Evolutionary conservation across 306 rosid species (phyloP), one percentile per base, ranked within the genome.

Genomic region (Sechiopsis laciniata): DNA sequence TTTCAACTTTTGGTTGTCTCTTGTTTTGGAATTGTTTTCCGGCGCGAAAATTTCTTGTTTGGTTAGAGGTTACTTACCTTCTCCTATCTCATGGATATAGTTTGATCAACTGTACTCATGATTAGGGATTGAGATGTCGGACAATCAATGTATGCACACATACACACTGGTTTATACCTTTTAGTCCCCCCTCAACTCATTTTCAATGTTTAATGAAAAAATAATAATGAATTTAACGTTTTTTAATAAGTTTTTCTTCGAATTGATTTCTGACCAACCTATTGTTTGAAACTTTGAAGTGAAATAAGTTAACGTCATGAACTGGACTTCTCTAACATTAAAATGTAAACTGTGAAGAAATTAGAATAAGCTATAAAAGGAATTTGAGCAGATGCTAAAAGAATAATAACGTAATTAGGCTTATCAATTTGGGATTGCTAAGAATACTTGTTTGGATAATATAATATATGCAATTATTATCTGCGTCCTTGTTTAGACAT

Each of bases 281-380:
- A 19, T 15, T n/a, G 21, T 40, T 40, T 64, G 51, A 58, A 58
- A 24, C 40, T 65, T 66, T 46, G 55, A 45, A 67, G 73, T 46
- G 9, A 11, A 46, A 20, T 67, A 67, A 46, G 55, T 46, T 65
- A 13, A 66, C 32, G 40, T 46, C 20, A 66, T 45, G 72, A 45
- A 66, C 3, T 45, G 54, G 54, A 12, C 4, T 37, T 37, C 45
- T 37, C 1, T 37, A 6, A 11, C 13, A 42, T 14, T 67, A 42
- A 46, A 45, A 46, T 11, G 8, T 46, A 46, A 46, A 12, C 12
- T 21, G 29, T 48, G 56, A 19, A 21, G 14, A 46, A 46, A 19
- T 21, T 46, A 48, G 56, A 32, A 7, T 17, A 68, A 68, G 35
- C 73, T 11, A 6, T 48, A 46, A 68, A 68, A 50, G 46, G 37